These are phyloP conservation scores for Myxozyma neotropica DNA, from an alignment of 805 yeast species.

Conservation along the genomic window DNA sequence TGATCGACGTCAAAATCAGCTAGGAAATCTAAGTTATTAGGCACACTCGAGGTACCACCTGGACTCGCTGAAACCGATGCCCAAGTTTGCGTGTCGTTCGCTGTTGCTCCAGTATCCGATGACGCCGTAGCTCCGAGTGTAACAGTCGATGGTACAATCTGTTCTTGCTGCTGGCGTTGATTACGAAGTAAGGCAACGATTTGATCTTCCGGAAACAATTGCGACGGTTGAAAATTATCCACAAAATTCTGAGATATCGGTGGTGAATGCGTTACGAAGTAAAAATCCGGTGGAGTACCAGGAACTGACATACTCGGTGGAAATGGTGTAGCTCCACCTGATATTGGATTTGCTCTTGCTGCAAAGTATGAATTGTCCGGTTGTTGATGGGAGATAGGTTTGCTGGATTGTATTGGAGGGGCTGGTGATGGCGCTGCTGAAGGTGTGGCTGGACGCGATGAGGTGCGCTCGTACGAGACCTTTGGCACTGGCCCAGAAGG, in stretches of 20 bases:
- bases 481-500: slow-evolving; percentile 17
- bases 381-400: not conserved
- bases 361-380: slow-evolving; percentile 3
- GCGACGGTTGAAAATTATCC: slow-evolving; percentile 60
- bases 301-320: slow-evolving; percentile 26
- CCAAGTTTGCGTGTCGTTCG: not conserved
- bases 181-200: not conserved
- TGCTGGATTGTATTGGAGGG: not conserved
- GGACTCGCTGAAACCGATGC: not conserved
- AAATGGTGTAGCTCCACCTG: slow-evolving; percentile 11
- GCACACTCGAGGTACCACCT: not conserved
- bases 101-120: not conserved
- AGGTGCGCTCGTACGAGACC: slow-evolving; percentile 17
- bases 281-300: slow-evolving; percentile 40
- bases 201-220: slow-evolving; percentile 51
- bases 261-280: slow-evolving; percentile 41
- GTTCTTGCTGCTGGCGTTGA: slow-evolving; percentile 6
- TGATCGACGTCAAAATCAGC: slow-evolving; percentile 15
- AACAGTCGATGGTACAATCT: not conserved
- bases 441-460: slow-evolving; percentile 14
- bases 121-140: not conserved
- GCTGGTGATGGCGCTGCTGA: slow-evolving; percentile 5
- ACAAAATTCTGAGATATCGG: slow-evolving; percentile 43
- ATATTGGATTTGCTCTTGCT: not conserved
- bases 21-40: slow-evolving; percentile 5